Evolutionary conservation across 2,329 filamentous ascomycete genomes (phyloP).

Genomic region (Botrytis tulipae): DNA sequence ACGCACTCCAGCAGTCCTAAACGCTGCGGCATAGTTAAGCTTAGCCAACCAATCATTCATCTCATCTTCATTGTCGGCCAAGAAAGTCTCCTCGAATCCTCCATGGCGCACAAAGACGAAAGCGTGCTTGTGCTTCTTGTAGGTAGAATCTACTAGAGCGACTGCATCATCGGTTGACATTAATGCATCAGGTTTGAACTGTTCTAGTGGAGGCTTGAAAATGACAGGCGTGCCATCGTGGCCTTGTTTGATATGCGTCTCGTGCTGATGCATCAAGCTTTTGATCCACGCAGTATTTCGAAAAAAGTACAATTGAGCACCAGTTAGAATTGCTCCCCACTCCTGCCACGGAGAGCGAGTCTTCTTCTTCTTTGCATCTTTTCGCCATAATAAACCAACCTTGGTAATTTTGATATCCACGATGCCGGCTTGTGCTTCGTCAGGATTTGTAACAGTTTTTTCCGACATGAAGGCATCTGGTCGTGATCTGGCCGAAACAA

Average conservation of each 20-base stretch:
- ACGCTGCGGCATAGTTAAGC: constrained; percentile 93
- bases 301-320: constrained; percentile 97
- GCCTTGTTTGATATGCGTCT: constrained; percentile 74
- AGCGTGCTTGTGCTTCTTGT: constrained; percentile 94
- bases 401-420: constrained; percentile 98
- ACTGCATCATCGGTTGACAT: constrained; percentile 94
- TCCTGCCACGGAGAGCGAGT: constrained; percentile 96
- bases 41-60: constrained; percentile 97
- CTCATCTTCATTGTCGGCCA: constrained; percentile 86
- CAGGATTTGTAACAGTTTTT: constrained; percentile 77
- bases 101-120: constrained; percentile 88
- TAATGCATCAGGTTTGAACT: constrained; percentile 90
- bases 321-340: constrained; percentile 94
- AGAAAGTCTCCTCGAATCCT: constrained; percentile 82
- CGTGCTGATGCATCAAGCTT: constrained; percentile 82
- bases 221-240: constrained; percentile 74
- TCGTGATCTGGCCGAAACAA: constrained; percentile 87
- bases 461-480: constrained; percentile 95
- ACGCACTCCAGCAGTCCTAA: constrained; percentile 84
- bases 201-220: constrained; percentile 84
- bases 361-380: constrained; percentile 90
- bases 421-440: constrained; percentile 84
- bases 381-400: constrained; percentile 91
- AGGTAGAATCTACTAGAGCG: constrained; percentile 78
- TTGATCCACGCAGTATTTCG: constrained; percentile 92